Evolutionary conservation across 176 grass and related monocot species (phyloP).

Genomic region (Juncus effusus): DNA sequence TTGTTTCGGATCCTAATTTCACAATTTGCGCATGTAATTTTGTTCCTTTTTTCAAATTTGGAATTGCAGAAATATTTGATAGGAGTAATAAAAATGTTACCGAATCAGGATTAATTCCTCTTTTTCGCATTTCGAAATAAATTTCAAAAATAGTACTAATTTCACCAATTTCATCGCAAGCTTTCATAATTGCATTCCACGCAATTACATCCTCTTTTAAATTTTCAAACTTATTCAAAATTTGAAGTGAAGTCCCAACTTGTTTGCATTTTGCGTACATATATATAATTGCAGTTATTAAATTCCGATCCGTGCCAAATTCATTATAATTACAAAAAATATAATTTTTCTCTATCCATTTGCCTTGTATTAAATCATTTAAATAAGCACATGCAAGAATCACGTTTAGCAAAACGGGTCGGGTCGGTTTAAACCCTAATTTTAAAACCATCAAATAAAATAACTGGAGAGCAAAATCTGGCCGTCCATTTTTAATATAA

Average conservation of each 20-base stretch:
- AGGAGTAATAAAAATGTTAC: constrained; percentile 60
- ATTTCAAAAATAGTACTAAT: constrained; percentile 37
- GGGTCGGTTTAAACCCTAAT: constrained; percentile 14
- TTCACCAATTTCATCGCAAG: constrained; percentile 46
- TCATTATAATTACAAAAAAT: constrained; percentile 17
- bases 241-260: constrained; percentile 33
- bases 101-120: constrained; percentile 35
- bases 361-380: constrained; percentile 52
- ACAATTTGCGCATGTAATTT: constrained; percentile 56
- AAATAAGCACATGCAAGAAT: constrained; percentile 55
- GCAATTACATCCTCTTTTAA: constrained; percentile 49
- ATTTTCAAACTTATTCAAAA: constrained; percentile 42
- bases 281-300: constrained; percentile 56
- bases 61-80: constrained; percentile 41
- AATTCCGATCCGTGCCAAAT: constrained; percentile 41
- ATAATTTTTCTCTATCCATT: constrained; percentile 52
- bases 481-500: constrained; percentile 38
- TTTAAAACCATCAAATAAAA: constrained; percentile 41
- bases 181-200: constrained; percentile 77
- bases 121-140: constrained; percentile 55
- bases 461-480: constrained; percentile 36
- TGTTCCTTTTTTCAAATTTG: constrained; percentile 53
- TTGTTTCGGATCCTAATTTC: constrained; percentile 58
- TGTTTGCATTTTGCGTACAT: constrained; percentile 64
- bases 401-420: constrained; percentile 57